Percentiles rank a stretch among this genome's conserved stretches.
Conservation (phyloP, 1,284 basidiomycete genomes). For the Ganoderma boninense region DNA sequence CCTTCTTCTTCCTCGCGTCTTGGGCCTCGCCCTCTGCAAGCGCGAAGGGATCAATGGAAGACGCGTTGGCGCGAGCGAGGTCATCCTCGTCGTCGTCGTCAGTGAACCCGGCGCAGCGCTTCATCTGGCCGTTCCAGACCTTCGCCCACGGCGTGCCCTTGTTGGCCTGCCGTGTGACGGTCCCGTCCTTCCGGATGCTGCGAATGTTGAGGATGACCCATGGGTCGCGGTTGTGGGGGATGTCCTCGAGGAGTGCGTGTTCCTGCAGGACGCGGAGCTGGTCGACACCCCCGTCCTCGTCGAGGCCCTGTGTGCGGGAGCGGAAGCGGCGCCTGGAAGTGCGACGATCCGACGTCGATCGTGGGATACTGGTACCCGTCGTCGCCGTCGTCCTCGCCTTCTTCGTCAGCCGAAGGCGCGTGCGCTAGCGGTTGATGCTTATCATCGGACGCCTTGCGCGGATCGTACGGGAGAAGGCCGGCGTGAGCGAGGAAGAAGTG, state of each 20-base stretch:
- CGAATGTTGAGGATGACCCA: conserved; percentile 84
- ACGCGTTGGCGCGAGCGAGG: background rate
- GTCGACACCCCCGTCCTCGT: conserved; percentile 25
- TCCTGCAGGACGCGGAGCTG: conserved; percentile 56
- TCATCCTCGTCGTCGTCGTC: conserved; percentile 20
- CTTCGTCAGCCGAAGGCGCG: conserved; percentile 50
- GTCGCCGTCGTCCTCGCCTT: conserved; percentile 15
- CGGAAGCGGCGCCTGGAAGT: background rate
- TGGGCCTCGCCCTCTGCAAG: conserved; percentile 16
- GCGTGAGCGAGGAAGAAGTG: conserved; percentile 87
- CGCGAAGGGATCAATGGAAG: conserved; percentile 13
- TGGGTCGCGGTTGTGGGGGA: conserved; percentile 79
- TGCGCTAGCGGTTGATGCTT: conserved; percentile 73
- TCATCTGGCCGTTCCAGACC: conserved; percentile 78
- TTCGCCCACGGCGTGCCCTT: conserved; percentile 78
- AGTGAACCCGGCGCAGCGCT: conserved; percentile 64
- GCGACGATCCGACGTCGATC: conserved; percentile 14
- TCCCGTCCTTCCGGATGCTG: conserved; percentile 60
- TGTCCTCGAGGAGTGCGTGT: conserved; percentile 61
- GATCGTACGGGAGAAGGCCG: conserved; percentile 80
- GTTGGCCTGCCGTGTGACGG: conserved; percentile 60
- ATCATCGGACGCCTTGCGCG: conserved; percentile 55
- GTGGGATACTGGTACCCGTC: conserved; percentile 17
- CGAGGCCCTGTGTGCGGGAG: conserved; percentile 7
- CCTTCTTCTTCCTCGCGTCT: conserved; percentile 18